Percentiles rank a stretch among this genome's conserved stretches.
Conservation (phyloP, 495 filamentous ascomycete species). For the Glonium stellatum region DNA sequence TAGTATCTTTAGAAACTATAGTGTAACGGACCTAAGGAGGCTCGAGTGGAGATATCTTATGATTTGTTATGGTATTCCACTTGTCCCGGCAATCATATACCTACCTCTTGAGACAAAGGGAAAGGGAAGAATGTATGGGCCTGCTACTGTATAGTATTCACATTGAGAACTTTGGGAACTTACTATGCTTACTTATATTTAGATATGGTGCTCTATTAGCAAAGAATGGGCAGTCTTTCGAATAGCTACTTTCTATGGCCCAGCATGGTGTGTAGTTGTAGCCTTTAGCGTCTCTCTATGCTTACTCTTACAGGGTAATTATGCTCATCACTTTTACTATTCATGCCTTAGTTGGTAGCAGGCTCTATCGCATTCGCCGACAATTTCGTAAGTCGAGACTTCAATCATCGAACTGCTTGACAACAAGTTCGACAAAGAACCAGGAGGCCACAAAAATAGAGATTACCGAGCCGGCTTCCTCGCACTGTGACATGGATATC, state of each 20-base stretch:
- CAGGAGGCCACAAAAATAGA: too few relatives aligned
- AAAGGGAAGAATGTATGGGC: constrained; percentile 60
- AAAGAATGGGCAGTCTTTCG: constrained; percentile 63
- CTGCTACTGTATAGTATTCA: constrained; percentile 49
- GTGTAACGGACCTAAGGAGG: constrained; percentile 56
- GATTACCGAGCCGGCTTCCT: too few relatives aligned
- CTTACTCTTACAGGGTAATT: too few relatives aligned
- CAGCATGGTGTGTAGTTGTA: constrained; percentile 55
- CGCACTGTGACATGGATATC: too few relatives aligned
- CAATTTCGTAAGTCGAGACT: too few relatives aligned
- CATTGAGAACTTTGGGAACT: not conserved
- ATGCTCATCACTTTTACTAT: too few relatives aligned
- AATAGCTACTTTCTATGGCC: constrained; percentile 73
- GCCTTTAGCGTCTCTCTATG: too few relatives aligned
- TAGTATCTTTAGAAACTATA: constrained; percentile 73
- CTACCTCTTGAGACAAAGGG: constrained; percentile 50
- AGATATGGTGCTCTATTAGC: constrained; percentile 81
- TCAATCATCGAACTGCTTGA: too few relatives aligned
- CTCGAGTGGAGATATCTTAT: constrained; percentile 68
- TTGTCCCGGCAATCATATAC: constrained; percentile 62
- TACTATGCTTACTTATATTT: constrained; percentile 9
- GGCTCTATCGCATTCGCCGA: too few relatives aligned
- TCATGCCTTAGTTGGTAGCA: too few relatives aligned
- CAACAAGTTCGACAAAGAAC: too few relatives aligned
- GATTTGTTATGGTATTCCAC: constrained; percentile 68